phyloP scores from a whole-genome alignment of 306 rosid species.

The Trifolium dubium region DNA sequence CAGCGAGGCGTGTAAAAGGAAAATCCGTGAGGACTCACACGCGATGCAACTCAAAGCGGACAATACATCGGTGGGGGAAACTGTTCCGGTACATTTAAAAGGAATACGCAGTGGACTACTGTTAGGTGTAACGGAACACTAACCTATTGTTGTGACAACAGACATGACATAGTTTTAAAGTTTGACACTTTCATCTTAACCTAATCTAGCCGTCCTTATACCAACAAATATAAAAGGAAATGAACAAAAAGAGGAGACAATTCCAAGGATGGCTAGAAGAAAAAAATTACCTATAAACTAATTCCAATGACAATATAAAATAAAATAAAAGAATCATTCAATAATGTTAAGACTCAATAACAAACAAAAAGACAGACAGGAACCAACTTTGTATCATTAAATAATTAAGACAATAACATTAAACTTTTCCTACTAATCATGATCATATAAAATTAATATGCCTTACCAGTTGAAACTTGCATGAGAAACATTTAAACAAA shows the following conservation, averaged over 20 bases:
- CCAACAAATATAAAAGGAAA: background rate
- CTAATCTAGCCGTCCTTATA: background rate
- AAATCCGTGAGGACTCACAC: too few relatives aligned
- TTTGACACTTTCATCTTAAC: slow-evolving; percentile 10
- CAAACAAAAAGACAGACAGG: background rate
- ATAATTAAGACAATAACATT: background rate
- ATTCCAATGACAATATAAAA: background rate
- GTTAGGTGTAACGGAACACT: too few relatives aligned
- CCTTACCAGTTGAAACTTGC: slow-evolving; percentile 47
- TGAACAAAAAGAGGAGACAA: slow-evolving; percentile 23
- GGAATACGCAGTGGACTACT: too few relatives aligned
- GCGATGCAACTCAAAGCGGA: too few relatives aligned
- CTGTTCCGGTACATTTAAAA: too few relatives aligned
- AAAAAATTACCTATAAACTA: background rate
- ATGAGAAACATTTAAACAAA: slow-evolving; percentile 46
- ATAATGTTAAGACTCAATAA: background rate
- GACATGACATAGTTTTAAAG: background rate
- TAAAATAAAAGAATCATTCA: background rate
- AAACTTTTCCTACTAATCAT: background rate
- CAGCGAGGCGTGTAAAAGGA: too few relatives aligned
- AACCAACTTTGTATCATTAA: slow-evolving; percentile 14
- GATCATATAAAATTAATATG: background rate
- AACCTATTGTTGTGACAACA: background rate
- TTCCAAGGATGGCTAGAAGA: background rate
- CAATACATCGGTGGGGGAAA: too few relatives aligned